Conservation (phyloP, 305 asterid genomes). For the Plantago coronopus region DNA sequence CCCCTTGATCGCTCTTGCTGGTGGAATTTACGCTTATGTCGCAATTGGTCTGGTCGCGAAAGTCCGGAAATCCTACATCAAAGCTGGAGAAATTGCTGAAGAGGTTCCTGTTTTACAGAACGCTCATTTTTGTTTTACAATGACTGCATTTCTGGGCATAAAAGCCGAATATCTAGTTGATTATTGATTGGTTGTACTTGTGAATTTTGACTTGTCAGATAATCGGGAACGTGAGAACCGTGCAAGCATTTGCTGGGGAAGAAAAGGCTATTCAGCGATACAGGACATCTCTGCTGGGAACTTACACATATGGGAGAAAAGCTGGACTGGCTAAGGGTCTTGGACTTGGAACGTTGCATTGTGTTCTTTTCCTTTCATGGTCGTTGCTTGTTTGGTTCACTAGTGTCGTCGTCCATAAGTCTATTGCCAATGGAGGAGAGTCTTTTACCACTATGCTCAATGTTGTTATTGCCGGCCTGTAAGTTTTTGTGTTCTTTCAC, state of each 20-base stretch:
- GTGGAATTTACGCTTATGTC: slow-evolving; percentile 90
- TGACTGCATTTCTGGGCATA: too few species aligned
- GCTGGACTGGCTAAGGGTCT: slow-evolving; percentile 95
- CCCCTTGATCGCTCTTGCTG: slow-evolving; percentile 94
- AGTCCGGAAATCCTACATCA: slow-evolving; percentile 86
- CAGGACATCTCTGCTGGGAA: slow-evolving; percentile 50
- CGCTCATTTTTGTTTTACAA: background rate
- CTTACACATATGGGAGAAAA: slow-evolving; percentile 74
- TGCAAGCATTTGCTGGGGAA: slow-evolving; percentile 95
- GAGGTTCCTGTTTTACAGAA: slow-evolving; percentile 43
- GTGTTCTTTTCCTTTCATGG: slow-evolving; percentile 93
- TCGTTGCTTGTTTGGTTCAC: slow-evolving; percentile 98
- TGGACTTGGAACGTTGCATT: slow-evolving; percentile 86
- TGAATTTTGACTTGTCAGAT: slow-evolving; percentile 44
- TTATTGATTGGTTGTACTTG: background rate
- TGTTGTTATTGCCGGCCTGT: slow-evolving; percentile 96
- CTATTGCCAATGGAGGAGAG: slow-evolving; percentile 88
- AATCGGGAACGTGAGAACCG: slow-evolving; percentile 88
- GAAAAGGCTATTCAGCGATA: slow-evolving; percentile 75
- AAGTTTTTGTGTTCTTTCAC: slow-evolving; percentile 28
- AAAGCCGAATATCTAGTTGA: background rate
- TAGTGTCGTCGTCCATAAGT: slow-evolving; percentile 83
- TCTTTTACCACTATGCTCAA: slow-evolving; percentile 98
- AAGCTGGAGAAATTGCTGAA: slow-evolving; percentile 97
- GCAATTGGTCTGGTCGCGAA: slow-evolving; percentile 82